Percentiles rank a stretch among this genome's conserved stretches.
Evolutionary conservation across 2,329 filamentous ascomycete genomes (phyloP).

Genomic region (Fusarium abutilonis): DNA sequence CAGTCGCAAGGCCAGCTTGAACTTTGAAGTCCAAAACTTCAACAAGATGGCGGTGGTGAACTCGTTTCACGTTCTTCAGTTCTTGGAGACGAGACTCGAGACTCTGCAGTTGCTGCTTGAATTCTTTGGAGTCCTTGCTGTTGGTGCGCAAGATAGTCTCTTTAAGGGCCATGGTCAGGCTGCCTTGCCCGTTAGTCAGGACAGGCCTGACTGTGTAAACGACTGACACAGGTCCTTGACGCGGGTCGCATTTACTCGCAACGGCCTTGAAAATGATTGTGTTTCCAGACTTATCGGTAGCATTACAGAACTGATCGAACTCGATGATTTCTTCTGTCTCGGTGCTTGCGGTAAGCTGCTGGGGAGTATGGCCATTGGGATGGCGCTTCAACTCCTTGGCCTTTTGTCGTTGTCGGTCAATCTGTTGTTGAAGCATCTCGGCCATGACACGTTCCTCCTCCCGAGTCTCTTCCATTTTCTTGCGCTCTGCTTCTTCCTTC

Average conservation of each 20-base stretch:
- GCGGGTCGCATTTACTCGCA: conserved; percentile 72
- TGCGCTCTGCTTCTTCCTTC: conserved; percentile 62
- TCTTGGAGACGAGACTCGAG: conserved; percentile 81
- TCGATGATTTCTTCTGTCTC: conserved; percentile 57
- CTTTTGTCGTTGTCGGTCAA: conserved; percentile 72
- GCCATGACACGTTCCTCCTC: conserved; percentile 77
- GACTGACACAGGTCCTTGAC: conserved; percentile 71
- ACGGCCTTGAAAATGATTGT: conserved; percentile 75
- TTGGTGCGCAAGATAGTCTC: conserved; percentile 69
- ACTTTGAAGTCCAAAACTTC: conserved; percentile 87
- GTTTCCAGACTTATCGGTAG: conserved; percentile 72
- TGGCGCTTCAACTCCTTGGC: conserved; percentile 71
- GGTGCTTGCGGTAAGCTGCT: conserved; percentile 44
- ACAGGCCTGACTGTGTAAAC: conserved; percentile 79
- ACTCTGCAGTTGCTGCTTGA: conserved; percentile 79
- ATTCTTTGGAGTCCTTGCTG: conserved; percentile 67
- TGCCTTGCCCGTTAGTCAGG: conserved; percentile 62
- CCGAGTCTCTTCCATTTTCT: conserved; percentile 64
- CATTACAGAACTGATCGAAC: conserved; percentile 73
- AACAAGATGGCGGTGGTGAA: conserved; percentile 80
- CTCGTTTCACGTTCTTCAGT: conserved; percentile 76
- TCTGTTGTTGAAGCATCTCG: conserved; percentile 76
- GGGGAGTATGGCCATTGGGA: conserved; percentile 49
- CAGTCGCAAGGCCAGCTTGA: conserved; percentile 59
- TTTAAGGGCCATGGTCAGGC: conserved; percentile 78